Conservation (phyloP, 148 eudicot species). For the Cornus suecica region DNA sequence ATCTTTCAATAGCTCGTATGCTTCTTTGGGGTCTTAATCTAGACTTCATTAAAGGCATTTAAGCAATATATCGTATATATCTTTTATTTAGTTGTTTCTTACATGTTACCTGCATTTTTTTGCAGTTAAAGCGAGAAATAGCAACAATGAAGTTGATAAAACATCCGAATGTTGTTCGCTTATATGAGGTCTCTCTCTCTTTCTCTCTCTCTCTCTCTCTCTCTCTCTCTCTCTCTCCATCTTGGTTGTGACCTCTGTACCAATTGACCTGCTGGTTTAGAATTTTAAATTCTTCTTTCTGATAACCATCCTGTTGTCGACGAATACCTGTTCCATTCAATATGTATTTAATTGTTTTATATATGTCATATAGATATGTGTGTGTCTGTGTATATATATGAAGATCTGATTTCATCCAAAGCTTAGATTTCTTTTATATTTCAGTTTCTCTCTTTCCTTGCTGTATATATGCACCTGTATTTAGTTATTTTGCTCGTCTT, state of each 20-base stretch:
- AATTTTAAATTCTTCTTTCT: neutral
- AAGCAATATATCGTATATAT: neutral
- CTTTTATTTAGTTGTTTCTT: neutral
- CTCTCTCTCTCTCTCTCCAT: neutral
- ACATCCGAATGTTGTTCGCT: conserved; percentile 84
- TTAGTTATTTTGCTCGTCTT: conserved; percentile 18
- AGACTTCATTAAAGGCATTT: neutral
- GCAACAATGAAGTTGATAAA: conserved; percentile 92
- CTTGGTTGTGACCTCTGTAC: neutral
- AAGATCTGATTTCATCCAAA: no score
- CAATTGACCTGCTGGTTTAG: neutral
- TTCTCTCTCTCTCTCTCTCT: conserved; percentile 9
- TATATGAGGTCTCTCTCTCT: conserved; percentile 63
- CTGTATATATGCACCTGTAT: neutral
- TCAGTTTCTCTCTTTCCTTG: conserved; percentile 3
- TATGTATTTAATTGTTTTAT: neutral
- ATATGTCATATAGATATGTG: no score
- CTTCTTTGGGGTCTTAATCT: neutral
- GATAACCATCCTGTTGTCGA: neutral
- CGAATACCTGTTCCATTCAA: neutral
- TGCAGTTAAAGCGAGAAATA: conserved; percentile 85
- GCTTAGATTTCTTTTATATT: no score
- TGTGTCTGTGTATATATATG: no score
- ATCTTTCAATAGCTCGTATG: neutral
- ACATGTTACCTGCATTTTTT: conserved; percentile 1